Evolutionary conservation across 129 eudicot genomes (phyloP), one percentile per base, ranked within the genome.

Genomic region (Chrysanthemum lavandulifolium): DNA sequence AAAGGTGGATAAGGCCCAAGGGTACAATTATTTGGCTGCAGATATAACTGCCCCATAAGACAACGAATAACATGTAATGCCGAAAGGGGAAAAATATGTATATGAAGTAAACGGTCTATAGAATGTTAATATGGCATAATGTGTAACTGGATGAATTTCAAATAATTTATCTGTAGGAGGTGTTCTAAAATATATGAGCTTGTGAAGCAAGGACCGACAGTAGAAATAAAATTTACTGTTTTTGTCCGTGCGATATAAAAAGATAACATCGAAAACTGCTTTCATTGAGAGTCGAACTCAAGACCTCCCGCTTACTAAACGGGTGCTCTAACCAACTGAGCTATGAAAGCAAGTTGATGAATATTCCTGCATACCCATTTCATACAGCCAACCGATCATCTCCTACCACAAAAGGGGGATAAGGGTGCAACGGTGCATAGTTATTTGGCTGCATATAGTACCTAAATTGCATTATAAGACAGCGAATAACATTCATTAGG

Each of bases 251-350:
- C 3, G 25, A 10, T 15, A 31, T 31, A 31, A 51, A 36, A 33
- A 29, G 13, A 0, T 19, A 21, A 31, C 1, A 27, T 19, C 13
- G 19, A 55, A 33, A 48, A 0, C 5, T 80, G 83, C 76, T 82
- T 79, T 82, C 79, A 69, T 83, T 87, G 91, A 88, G 97, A 92
- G 86, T 92, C 47, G 94, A 92, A 92, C 97, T 92, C 98, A 92
- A 92, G 96, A 92, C 98, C 98, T 92, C 98, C 96, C 89, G 91
- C 96, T 92, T 92, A 92, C 98, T 89, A 90, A 87, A 71, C 81
- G 74, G 74, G 83, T 78, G 83, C 81, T 82, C 86, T 82, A 82
- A 82, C 83, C 86, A 82, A 82, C 83, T 78, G 83, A 82, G 86
- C 86, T 82, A 82, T 73, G 82, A 82, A 77, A 82, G 85, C 85